A percentile compares a stretch with the other conserved stretches of the same genome.
Evolutionary conservation across 768 basidiomycete species (phyloP).

Genomic region (Mycena metata): DNA sequence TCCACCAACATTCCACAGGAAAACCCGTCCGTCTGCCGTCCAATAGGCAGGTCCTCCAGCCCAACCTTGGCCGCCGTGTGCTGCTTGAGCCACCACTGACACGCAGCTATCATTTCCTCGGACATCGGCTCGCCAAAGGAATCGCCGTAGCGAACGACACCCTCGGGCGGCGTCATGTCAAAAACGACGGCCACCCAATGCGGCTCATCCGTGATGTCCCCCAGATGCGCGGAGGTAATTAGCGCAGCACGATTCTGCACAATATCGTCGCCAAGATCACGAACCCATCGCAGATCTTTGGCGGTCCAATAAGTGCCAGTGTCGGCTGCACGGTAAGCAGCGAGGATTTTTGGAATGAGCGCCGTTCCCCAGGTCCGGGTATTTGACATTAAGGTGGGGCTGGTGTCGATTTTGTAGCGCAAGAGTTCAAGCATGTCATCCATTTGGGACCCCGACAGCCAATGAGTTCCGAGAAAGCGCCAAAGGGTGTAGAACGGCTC

Average conservation of each 20-base stretch:
- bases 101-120: background rate
- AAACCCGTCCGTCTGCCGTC: slow-evolving; percentile 9
- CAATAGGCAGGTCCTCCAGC: slow-evolving; percentile 2
- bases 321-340: background rate
- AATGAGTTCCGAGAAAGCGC: background rate
- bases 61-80: background rate
- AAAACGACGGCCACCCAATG: slow-evolving; percentile 16
- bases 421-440: background rate
- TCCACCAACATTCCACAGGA: slow-evolving; percentile 25
- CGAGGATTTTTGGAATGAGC: background rate
- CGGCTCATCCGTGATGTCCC: slow-evolving; percentile 11
- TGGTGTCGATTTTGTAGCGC: background rate
- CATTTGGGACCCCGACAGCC: background rate
- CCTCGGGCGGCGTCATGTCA: slow-evolving; percentile 13
- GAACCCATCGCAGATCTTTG: background rate
- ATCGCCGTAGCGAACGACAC: slow-evolving; percentile 12
- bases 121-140: slow-evolving; percentile 5
- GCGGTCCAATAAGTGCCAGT: no score
- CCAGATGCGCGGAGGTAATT: slow-evolving; percentile 16
- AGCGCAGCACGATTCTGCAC: slow-evolving; percentile 1
- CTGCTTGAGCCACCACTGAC: slow-evolving; percentile 21
- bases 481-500: background rate
- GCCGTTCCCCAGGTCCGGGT: background rate
- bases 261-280: background rate
- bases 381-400: background rate